Evolutionary conservation across 2,329 filamentous ascomycete genomes (phyloP), one percentile per base, ranked within the genome.

Genomic region (Clathrospora elynae): DNA sequence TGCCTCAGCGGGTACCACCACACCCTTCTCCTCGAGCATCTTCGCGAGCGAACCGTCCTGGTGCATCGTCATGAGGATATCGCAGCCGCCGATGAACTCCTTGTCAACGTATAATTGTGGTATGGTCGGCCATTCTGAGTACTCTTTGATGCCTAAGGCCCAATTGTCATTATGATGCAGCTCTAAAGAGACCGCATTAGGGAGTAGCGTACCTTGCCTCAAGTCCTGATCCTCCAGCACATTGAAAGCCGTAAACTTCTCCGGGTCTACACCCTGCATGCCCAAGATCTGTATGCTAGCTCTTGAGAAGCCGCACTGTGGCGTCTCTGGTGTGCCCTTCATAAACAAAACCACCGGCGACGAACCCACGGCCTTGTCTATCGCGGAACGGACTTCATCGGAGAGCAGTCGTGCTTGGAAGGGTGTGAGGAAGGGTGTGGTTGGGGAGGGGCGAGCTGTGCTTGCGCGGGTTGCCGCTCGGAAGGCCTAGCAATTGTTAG

Each of bases 71-170:
- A 97, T 86, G 60, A 99, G 73, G 54, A 99, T 99, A 72, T 99
- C 93, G 70, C 91, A 96, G n/a, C 93, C 93, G 41, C 93, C 93
- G 32, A 99, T 79, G 68, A 99, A 99, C 70, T 99, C 92, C 75
- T 92, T 92, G 52, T 95, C 84, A 36, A 99, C 79, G 73, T 97
- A 99, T 12, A 99, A 80, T 73, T 99, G 93, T 5, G 93, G 93
- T 68, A 99, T 97, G 13, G 93, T 99, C 10, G 93, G 93, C 93
- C 93, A 99, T 69, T 97, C 93, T 2, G 91, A 96, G 78, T 93
- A 99, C 74, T 99, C 92, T 76, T 99, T 99, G 76, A 99, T 96
- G 37, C 93, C 92, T 91, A 55, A 30, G 10, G 29, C 11, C 6
- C 13, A 53, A 35, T 45, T 46, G 46, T 59, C 46, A 61, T 51